Percentiles rank a stretch among this genome's conserved stretches.
These are phyloP conservation scores for Setaria viridis DNA, from an alignment of 202 grass and related monocot genomes.

Conservation along the genomic window DNA sequence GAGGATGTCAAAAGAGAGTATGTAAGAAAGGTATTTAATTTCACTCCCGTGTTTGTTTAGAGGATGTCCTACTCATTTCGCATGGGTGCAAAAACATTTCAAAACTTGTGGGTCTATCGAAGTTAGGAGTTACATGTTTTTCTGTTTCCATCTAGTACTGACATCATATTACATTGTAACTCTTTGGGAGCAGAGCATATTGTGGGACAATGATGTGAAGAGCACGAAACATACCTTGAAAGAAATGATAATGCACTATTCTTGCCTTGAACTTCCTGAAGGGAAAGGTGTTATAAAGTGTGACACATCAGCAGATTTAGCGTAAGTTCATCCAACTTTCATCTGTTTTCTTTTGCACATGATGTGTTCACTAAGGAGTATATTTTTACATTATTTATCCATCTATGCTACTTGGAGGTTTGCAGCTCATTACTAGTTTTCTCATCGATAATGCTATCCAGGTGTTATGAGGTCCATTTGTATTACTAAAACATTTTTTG, in stretches of 20 bases:
- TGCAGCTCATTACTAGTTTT: background rate
- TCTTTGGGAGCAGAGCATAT: constrained; percentile 74
- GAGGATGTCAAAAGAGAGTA: constrained; percentile 94
- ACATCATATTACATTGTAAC: constrained; percentile 8
- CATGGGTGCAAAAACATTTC: constrained; percentile 3
- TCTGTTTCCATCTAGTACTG: constrained; percentile 28
- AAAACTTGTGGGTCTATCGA: constrained; percentile 7
- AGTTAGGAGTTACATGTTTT: constrained; percentile 16
- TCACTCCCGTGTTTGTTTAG: constrained; percentile 4
- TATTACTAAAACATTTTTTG: background rate
- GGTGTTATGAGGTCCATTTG: background rate
- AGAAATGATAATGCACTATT: constrained; percentile 95
- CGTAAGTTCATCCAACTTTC: constrained; percentile 65
- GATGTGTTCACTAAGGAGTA: background rate
- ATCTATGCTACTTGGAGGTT: constrained; percentile 7
- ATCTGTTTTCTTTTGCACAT: constrained; percentile 40
- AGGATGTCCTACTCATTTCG: constrained; percentile 8
- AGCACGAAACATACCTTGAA: constrained; percentile 96
- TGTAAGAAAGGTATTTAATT: constrained; percentile 84
- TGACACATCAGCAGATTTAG: constrained; percentile 69
- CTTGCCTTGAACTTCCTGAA: constrained; percentile 93
- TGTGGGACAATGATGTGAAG: constrained; percentile 99
- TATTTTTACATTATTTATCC: constrained; percentile 26
- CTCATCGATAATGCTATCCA: background rate
- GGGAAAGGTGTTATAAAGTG: constrained; percentile 88